Evolutionary conservation across 2,329 filamentous ascomycete species (phyloP), one percentile per base, ranked within the genome.

Genomic region (Xylaria sp.): DNA sequence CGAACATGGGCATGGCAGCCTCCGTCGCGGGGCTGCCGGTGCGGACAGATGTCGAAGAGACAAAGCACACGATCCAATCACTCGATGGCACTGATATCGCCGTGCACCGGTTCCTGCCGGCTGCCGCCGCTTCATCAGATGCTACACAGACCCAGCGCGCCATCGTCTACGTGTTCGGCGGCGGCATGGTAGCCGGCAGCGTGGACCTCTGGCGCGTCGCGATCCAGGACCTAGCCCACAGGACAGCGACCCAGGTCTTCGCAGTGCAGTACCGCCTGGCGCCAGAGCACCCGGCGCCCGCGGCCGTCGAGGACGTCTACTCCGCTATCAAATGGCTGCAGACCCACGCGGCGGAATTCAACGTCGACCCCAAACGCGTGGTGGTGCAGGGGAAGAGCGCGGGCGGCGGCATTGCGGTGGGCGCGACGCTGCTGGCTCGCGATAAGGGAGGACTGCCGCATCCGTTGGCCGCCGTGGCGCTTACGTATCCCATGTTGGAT

Each of bases 211-310:
- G 66, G 65, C 63, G 64, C 13, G n/a, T 44, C 12, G 18, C 41
- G 15, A 68, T 73, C 48, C 61, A 71, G 2, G 46, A 66, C 28
- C 41, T 74, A 2, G 74, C 73, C 6, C 12, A 74, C n/a, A 48
- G 20, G 25, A 73, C 62, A 25, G 56, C 48, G 2, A 61, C 70
- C 3, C 75, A 75, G 44, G 65, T 76, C 25, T 77, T 77, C 63
- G 73, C 83, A 65, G 81, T 85, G 3, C 81, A 84, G 56, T 87
- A 87, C 71, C 78, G 84, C 0, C 78, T 87, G 7, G 84, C 82
- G 2, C 85, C 85, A 0, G 84, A 87, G 66, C 76, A 84, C 66
- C 79, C 78, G n/a, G 85, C 83, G 64, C 84, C 84, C 0, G 77
- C 74, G 12, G 80, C 80, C 3, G 76, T 85, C 5, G 75, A 84